These are phyloP conservation scores for Cyberlindnera bimundalis DNA, from an alignment of 805 yeast species.

Conservation along the genomic window DNA sequence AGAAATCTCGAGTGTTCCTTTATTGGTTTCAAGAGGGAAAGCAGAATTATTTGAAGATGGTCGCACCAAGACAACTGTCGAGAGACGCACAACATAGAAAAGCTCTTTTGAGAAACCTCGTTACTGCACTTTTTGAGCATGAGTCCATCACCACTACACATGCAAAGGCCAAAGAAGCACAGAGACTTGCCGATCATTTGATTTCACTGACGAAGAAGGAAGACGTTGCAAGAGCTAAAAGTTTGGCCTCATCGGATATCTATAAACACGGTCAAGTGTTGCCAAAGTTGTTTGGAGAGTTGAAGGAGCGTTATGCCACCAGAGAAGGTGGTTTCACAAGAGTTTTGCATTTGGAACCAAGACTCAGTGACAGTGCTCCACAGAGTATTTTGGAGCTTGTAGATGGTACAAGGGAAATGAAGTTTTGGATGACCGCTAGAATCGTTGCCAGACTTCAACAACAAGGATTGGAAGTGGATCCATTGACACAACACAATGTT, in stretches of 20 bases:
- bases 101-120: slow-evolving; percentile 61
- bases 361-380: slow-evolving; percentile 87
- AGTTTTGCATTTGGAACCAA: slow-evolving; percentile 75
- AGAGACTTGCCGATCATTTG: slow-evolving; percentile 56
- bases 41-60: too few relatives aligned
- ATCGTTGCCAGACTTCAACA: slow-evolving; percentile 75
- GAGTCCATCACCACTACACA: slow-evolving; percentile 71
- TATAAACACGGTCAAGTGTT: slow-evolving; percentile 47
- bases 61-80: slow-evolving; percentile 25
- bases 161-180: slow-evolving; percentile 72
- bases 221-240: slow-evolving; percentile 28
- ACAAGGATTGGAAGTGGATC: slow-evolving; percentile 52
- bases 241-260: slow-evolving; percentile 38
- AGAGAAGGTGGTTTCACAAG: slow-evolving; percentile 86
- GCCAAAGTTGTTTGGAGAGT: slow-evolving; percentile 64
- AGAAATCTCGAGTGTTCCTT: too few relatives aligned
- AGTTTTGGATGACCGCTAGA: slow-evolving; percentile 75
- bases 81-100: slow-evolving; percentile 28
- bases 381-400: slow-evolving; percentile 86
- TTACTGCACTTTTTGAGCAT: slow-evolving; percentile 62
- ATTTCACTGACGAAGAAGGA: slow-evolving; percentile 54
- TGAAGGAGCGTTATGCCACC: slow-evolving; percentile 57
- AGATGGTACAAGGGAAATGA: slow-evolving; percentile 67
- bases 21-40: too few relatives aligned
- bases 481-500: slow-evolving; percentile 54